Conservation (phyloP, 225 moss, liverwort and hornwort species). For the Physcomitrium patens region DNA sequence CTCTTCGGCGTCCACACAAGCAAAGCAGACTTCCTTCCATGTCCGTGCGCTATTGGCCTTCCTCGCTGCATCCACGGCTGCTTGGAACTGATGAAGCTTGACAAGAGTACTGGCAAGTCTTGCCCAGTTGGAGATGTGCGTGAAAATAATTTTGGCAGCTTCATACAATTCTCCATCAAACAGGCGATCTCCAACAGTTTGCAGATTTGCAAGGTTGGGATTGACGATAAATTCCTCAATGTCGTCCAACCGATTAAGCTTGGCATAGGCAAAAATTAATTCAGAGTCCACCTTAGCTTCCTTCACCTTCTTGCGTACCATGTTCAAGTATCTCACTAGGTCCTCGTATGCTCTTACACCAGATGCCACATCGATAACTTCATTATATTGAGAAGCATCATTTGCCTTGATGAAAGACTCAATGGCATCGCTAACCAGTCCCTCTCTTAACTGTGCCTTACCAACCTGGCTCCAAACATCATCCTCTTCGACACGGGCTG, state of each 20-base stretch:
- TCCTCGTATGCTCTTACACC: conserved; percentile 67
- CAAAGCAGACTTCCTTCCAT: conserved; percentile 79
- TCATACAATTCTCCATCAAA: conserved; percentile 69
- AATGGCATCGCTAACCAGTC: conserved; percentile 65
- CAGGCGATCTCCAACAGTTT: conserved; percentile 67
- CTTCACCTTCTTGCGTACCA: conserved; percentile 80
- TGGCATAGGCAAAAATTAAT: conserved; percentile 72
- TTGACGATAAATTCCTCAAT: conserved; percentile 69
- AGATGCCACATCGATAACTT: conserved; percentile 63
- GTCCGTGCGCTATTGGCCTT: conserved; percentile 71
- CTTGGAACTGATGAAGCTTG: conserved; percentile 72
- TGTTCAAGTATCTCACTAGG: conserved; percentile 65
- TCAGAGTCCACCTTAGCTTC: conserved; percentile 71
- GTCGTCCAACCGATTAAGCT: conserved; percentile 67
- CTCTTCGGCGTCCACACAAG: conserved; percentile 72
- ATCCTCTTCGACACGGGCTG: conserved; percentile 88
- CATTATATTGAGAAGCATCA: conserved; percentile 66
- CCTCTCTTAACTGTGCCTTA: conserved; percentile 76
- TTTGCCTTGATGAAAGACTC: conserved; percentile 70
- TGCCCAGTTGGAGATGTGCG: conserved; percentile 73
- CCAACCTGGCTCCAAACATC: conserved; percentile 99
- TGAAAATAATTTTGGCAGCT: conserved; percentile 69
- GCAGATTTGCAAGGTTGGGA: conserved; percentile 69
- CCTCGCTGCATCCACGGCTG: conserved; percentile 75
- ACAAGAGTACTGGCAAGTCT: conserved; percentile 75